Percentiles rank a stretch among this genome's conserved stretches.
Evolutionary conservation across 345 rosid species (phyloP).

Genomic region (Cardiospermum halicacabum): DNA sequence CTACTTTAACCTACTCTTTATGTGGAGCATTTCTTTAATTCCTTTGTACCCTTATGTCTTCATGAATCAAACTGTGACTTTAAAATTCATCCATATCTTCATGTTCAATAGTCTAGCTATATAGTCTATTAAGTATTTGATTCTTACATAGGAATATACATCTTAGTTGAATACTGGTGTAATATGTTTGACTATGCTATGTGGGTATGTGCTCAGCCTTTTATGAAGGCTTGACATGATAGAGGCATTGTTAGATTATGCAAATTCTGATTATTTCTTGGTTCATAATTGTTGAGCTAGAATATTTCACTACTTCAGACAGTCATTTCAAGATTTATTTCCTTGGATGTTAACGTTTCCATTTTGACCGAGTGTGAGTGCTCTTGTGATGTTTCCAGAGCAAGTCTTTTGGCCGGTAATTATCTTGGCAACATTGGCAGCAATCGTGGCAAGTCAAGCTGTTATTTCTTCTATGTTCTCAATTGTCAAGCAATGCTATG

Average conservation of each 20-base stretch:
- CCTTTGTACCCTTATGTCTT: slow-evolving; percentile 7
- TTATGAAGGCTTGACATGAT: too few species aligned
- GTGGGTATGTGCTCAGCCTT: too few species aligned
- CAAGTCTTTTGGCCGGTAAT: slow-evolving; percentile 72
- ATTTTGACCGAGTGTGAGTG: too few species aligned
- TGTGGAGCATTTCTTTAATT: background rate
- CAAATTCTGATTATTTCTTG: too few species aligned
- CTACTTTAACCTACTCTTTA: background rate
- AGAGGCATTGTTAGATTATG: too few species aligned
- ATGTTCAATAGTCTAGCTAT: too few species aligned
- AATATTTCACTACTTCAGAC: slow-evolving; percentile 3
- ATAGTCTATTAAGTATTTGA: too few species aligned
- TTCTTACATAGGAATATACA: too few species aligned
- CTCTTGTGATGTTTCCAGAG: slow-evolving; percentile 39
- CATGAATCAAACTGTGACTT: background rate
- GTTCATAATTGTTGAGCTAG: background rate
- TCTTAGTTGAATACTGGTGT: too few species aligned
- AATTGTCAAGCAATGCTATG: slow-evolving; percentile 72
- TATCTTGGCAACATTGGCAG: slow-evolving; percentile 68
- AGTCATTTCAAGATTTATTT: slow-evolving; percentile 10
- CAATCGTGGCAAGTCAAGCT: slow-evolving; percentile 85
- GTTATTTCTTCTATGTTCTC: slow-evolving; percentile 74
- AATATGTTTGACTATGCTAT: too few species aligned
- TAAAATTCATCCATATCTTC: background rate
- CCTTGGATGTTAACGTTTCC: background rate